These are phyloP conservation scores for Diplodia scrobiculata DNA, from an alignment of 2,329 filamentous ascomycete genomes.

Conservation along the genomic window DNA sequence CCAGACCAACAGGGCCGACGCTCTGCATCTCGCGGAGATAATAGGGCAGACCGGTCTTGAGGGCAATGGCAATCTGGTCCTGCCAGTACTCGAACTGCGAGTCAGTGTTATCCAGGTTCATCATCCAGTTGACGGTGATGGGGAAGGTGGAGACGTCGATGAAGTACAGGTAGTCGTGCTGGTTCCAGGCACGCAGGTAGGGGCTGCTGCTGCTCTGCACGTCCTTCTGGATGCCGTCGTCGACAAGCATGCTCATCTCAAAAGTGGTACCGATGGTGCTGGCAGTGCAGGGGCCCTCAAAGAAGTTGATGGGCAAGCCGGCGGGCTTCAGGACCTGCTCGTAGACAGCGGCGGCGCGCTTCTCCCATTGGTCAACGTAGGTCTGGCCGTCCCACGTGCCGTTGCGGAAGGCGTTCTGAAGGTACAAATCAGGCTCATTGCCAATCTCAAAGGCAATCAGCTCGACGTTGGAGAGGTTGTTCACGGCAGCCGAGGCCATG, in stretches of 20 bases:
- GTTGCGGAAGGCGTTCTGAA: constrained; percentile 51
- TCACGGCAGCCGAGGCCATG: constrained; percentile 47
- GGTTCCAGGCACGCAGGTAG: constrained; percentile 53
- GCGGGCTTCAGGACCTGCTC: constrained; percentile 51
- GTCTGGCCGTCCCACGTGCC: constrained; percentile 49
- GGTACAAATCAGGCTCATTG: constrained; percentile 50
- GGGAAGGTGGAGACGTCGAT: constrained; percentile 51
- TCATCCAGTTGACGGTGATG: constrained; percentile 51
- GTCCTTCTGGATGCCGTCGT: constrained; percentile 45
- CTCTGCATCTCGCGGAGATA: constrained; percentile 57
- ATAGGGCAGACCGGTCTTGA: constrained; percentile 50
- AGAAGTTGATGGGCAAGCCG: constrained; percentile 47
- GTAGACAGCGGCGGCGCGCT: constrained; percentile 50
- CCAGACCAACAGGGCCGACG: constrained; percentile 53
- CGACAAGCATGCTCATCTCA: constrained; percentile 48
- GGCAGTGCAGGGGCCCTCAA: constrained; percentile 54
- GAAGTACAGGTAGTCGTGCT: constrained; percentile 59
- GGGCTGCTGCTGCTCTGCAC: constrained; percentile 41
- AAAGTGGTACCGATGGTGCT: constrained; percentile 57
- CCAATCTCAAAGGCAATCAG: constrained; percentile 50
- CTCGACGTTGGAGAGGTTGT: constrained; percentile 44
- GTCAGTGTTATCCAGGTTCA: constrained; percentile 52
- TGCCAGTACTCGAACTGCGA: constrained; percentile 54
- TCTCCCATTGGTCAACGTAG: constrained; percentile 53
- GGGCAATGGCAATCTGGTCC: constrained; percentile 48